These are phyloP conservation scores for Hericium rajendrae DNA, from an alignment of 768 basidiomycete genomes.

Conservation along the genomic window DNA sequence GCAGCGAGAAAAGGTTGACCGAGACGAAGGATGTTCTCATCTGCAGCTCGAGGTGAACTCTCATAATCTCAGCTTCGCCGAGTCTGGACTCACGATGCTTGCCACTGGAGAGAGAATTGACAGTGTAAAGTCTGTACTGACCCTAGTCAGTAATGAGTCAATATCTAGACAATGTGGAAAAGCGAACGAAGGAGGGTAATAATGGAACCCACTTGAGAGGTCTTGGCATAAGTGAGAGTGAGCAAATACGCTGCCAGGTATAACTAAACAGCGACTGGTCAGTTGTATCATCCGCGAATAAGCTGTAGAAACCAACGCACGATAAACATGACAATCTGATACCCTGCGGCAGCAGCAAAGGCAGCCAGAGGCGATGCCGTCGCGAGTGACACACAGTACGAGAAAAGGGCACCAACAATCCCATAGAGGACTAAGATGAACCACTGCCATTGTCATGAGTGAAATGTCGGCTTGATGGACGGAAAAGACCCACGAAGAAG, in stretches of 20 bases:
- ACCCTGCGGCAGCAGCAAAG: conserved; percentile 64
- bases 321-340: conserved; percentile 62
- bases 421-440: conserved; percentile 62
- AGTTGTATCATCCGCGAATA: too few relatives aligned
- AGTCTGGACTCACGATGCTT: conserved; percentile 43
- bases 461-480: neutral
- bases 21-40: conserved; percentile 65
- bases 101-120: conserved; percentile 62
- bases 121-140: conserved; percentile 45
- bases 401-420: conserved; percentile 54
- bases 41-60: conserved; percentile 27
- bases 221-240: conserved; percentile 63
- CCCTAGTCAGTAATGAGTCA: neutral
- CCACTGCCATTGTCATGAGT: conserved; percentile 43
- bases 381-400: conserved; percentile 55
- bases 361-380: conserved; percentile 60
- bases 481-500: conserved; percentile 38
- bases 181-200: conserved; percentile 51
- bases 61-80: too few relatives aligned
- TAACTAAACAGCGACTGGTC: conserved; percentile 27
- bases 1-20: conserved; percentile 64
- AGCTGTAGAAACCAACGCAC: conserved; percentile 30
- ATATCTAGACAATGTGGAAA: neutral
- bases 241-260: conserved; percentile 63
- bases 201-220: conserved; percentile 38